Conservation (phyloP, 140 eudicot genomes). For the Stevia rebaudiana region DNA sequence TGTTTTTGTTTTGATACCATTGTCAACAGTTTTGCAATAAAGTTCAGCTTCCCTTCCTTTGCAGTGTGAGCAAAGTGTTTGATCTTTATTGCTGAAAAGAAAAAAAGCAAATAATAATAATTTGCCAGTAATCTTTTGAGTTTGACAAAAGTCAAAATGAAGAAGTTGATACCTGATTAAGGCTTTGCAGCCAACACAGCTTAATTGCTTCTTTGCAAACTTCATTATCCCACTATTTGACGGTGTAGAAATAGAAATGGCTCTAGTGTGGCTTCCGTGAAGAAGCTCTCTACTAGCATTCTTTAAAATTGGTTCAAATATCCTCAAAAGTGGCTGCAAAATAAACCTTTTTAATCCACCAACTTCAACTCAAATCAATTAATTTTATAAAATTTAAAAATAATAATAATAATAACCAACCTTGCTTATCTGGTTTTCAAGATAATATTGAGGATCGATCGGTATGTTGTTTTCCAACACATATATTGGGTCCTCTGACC, state of each 20-base stretch:
- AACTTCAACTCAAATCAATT: not conserved
- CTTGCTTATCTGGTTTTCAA: slow-evolving; percentile 91
- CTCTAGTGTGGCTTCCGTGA: slow-evolving; percentile 83
- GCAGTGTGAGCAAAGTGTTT: slow-evolving; percentile 86
- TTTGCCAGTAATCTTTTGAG: too few species aligned
- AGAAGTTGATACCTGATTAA: slow-evolving; percentile 51
- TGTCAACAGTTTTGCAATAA: slow-evolving; percentile 80
- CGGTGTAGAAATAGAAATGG: slow-evolving; percentile 93
- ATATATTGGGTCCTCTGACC: slow-evolving; percentile 93
- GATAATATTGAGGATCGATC: slow-evolving; percentile 92
- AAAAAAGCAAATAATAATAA: not conserved
- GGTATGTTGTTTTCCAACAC: slow-evolving; percentile 95
- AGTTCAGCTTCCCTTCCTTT: slow-evolving; percentile 95
- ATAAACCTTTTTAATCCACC: not conserved
- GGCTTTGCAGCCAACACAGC: slow-evolving; percentile 96
- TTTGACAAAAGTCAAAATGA: not conserved
- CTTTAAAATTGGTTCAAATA: slow-evolving; percentile 90
- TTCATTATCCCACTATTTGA: slow-evolving; percentile 91
- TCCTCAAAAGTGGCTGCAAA: slow-evolving; percentile 85
- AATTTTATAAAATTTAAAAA: not conserved
- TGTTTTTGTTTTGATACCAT: slow-evolving; percentile 41
- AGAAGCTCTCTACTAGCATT: slow-evolving; percentile 92
- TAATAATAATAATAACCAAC: slow-evolving; percentile 26
- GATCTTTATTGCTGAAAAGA: slow-evolving; percentile 51
- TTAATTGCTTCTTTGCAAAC: slow-evolving; percentile 86